Conservation (phyloP, 345 rosid species). For the Euphorbia peplus region DNA sequence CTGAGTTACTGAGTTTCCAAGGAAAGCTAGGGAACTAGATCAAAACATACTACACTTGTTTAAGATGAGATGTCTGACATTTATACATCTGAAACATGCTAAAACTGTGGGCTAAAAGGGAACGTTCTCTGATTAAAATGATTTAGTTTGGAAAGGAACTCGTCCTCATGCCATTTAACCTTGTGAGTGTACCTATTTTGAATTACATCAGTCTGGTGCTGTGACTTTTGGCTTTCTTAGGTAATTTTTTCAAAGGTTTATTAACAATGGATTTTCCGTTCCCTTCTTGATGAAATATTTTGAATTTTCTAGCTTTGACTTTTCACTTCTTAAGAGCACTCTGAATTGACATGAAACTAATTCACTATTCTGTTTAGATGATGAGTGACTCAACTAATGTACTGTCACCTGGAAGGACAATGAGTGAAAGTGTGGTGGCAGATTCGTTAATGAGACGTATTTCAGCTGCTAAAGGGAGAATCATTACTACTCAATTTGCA, state of each 20-base stretch:
- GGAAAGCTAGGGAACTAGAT: neutral
- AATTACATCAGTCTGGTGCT: neutral
- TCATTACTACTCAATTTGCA: slow-evolving; percentile 95
- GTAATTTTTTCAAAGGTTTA: neutral
- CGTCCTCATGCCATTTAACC: slow-evolving; percentile 5
- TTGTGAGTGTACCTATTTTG: neutral
- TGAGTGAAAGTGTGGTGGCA: slow-evolving; percentile 76
- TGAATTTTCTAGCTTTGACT: neutral
- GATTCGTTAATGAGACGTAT: slow-evolving; percentile 78
- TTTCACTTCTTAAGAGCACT: neutral
- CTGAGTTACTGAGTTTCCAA: neutral
- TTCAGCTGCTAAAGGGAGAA: slow-evolving; percentile 85
- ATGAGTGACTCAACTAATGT: slow-evolving; percentile 99
- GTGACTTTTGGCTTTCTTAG: neutral
- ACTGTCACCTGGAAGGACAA: slow-evolving; percentile 92
- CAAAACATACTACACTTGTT: neutral
- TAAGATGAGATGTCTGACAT: neutral
- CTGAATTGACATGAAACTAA: slow-evolving; percentile 15
- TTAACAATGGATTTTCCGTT: neutral
- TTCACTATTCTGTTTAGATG: slow-evolving; percentile 52
- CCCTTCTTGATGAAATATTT: neutral
- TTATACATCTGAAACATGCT: neutral
- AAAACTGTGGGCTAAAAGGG: neutral
- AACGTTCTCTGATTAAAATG: neutral
- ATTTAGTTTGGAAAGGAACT: neutral